These are phyloP conservation scores for Colletotrichum simmondsii DNA, from an alignment of 2,329 filamentous ascomycete genomes.

Conservation along the genomic window DNA sequence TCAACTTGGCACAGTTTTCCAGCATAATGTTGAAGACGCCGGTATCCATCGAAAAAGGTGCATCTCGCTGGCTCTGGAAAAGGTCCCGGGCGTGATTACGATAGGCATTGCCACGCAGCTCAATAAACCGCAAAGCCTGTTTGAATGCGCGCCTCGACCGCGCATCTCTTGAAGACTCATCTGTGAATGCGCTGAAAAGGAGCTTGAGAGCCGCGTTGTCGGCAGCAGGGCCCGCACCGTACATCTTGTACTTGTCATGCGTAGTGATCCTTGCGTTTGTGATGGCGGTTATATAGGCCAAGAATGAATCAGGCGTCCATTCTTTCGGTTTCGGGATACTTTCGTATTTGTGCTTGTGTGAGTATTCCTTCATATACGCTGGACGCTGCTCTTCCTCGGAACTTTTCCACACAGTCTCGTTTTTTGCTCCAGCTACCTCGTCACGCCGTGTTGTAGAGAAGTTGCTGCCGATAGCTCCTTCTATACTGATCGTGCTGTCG, in stretches of 20 bases:
- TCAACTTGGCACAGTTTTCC: conserved; percentile 49
- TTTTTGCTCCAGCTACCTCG: background rate
- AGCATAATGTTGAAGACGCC: conserved; percentile 61
- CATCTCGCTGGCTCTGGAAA: conserved; percentile 48
- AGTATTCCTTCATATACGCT: background rate
- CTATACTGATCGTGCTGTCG: background rate
- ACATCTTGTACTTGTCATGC: conserved; percentile 47
- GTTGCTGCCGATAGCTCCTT: conserved; percentile 5
- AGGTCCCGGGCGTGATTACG: conserved; percentile 44
- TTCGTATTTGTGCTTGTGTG: conserved; percentile 43
- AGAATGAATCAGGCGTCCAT: conserved; percentile 56
- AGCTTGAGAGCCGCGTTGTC: conserved; percentile 51
- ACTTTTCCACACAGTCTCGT: conserved; percentile 18
- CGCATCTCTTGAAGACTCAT: conserved; percentile 44
- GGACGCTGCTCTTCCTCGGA: conserved; percentile 9
- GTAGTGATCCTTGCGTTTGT: conserved; percentile 49
- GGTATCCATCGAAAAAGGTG: conserved; percentile 55
- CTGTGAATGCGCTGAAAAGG: conserved; percentile 51
- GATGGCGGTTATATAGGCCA: conserved; percentile 55
- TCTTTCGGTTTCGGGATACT: conserved; percentile 48
- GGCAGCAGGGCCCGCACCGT: conserved; percentile 46
- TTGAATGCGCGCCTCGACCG: conserved; percentile 55
- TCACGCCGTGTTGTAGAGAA: background rate
- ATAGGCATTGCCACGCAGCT: conserved; percentile 38
- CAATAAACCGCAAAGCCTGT: conserved; percentile 55